Evolutionary conservation across 108 stramenopile species (phyloP), one percentile per base, ranked within the genome.

Genomic region (Nannochloropsis gaditana): DNA sequence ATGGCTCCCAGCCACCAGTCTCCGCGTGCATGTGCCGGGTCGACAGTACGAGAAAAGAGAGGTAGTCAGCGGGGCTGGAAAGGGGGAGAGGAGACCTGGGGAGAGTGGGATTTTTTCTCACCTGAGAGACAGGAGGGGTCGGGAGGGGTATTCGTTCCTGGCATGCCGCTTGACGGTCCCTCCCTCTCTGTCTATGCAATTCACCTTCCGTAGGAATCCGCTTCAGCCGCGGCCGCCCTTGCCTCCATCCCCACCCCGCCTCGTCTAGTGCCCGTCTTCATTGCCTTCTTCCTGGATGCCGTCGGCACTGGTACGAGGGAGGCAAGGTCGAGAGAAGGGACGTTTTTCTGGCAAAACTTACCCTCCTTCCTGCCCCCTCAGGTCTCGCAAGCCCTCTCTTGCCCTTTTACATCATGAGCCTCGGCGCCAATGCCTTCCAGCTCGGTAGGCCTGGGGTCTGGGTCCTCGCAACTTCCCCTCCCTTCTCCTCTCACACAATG

Each of bases 321-420:
- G 47, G 47, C 11, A 50, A 50, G 47, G 47, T 0, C 10, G 47
- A 50, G 15, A 50, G 47, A 0, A 50, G 47, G 47, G 47, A 50
- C 11, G 31, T 31, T 31, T 31, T 31, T 31, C 31, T 31, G 31
- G 31, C 0, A 31, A 31, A 31, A 31, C 31, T 31, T 31, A 31
- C 31, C 31, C 31, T 31, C 6, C 82, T 79, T 44, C 42, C 85
- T 5, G 42, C 82, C 5, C 50, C 84, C 43, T 80, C 81, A 9
- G 90, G 90, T 42, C 41, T 91, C 15, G 89, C 86, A 11, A 80
- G 89, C 42, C 90, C 90, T 41, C 83, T 87, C 42, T 81, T 91
- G 19, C 90, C 90, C 31, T 90, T 90, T 45, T 89, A 43, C 79
- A 84, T 89, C n/a, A 90, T 91, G 89, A 84, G 89, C 19, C 84